Base-by-base conservation (phyloP, 176 grass and related monocot species). In the Lolium multiflorum region DNA sequence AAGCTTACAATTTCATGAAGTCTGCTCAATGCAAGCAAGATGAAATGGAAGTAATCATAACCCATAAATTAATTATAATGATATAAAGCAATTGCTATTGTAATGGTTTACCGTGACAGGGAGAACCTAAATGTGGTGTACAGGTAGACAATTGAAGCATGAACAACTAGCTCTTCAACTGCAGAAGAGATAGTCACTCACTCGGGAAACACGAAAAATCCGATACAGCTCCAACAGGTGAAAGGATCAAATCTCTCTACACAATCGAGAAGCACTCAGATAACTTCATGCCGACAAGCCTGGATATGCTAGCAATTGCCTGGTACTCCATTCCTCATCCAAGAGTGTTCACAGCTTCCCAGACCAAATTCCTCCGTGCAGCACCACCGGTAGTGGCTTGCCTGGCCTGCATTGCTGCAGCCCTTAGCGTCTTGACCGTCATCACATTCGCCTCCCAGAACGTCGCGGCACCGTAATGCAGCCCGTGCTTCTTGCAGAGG, bases 281-380 rank as follows among this genome's bases (percentile, higher is more conserved):
- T 58, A 66, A 65, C 12, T 59, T 62, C 47, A 84, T 18, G 49
- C 26, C 49, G 3, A 26, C 84, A 76, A 80, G 76, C 48, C 38
- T 84, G 15, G 79, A 77, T 44, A 77, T 44, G 76, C 44, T 72
- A 20, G 11, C 41, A 28, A 11, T 62, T 63, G 71, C 63, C 63
- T 76, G 16, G 37, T 50, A 70, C 51, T 77, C 72, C 62, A 28
- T 18, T 77, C 76, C 1, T 87, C 51, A 98, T 71, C 97, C 97
- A 79, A 93, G 97, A 51, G 94, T 94, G 85, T 99, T 99, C 16
- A 93, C 74, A 17, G 97, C 94, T 79, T 99, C 97, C 97, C 97
- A 99, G 0, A 99, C 90, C 69, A 99, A 81, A 76, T 96, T 99
- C 94, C 89, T 99, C 0, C 80, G 76, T 0, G 44, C 75, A 0